These are phyloP conservation scores for Lentinus polychrous DNA, from an alignment of 1,284 basidiomycete genomes.

Conservation along the genomic window DNA sequence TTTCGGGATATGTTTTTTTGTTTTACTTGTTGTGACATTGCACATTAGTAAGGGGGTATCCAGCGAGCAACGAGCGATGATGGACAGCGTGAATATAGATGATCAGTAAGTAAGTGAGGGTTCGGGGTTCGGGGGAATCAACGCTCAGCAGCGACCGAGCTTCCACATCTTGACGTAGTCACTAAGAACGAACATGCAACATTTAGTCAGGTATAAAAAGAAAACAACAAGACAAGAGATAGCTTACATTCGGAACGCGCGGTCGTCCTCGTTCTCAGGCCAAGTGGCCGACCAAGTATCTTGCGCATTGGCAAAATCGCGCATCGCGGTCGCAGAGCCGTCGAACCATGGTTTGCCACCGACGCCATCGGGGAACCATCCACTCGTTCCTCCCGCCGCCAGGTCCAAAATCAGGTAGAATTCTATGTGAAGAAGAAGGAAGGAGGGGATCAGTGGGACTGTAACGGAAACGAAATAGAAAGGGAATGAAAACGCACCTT, in stretches of 20 bases:
- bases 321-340: constrained; percentile 56
- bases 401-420: constrained; percentile 82
- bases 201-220: constrained; percentile 3
- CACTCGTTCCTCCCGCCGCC: constrained; percentile 79
- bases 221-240: constrained; percentile 4
- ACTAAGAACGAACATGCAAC: constrained; percentile 23
- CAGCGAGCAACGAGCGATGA: too few species aligned
- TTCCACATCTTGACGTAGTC: constrained; percentile 68
- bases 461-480: constrained; percentile 2
- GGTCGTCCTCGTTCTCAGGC: constrained; percentile 49
- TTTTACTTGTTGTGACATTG: too few species aligned
- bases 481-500: constrained; percentile 32
- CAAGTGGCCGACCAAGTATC: constrained; percentile 66
- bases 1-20: too few species aligned
- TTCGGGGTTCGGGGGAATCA: too few species aligned
- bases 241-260: constrained; percentile 69
- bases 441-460: constrained; percentile 6
- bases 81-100: too few species aligned
- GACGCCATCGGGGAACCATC: constrained; percentile 78
- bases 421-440: too few species aligned
- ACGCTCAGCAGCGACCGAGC: constrained; percentile 18
- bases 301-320: constrained; percentile 60
- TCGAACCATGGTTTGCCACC: constrained; percentile 79
- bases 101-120: too few species aligned
- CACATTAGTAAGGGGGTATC: too few species aligned